Evolutionary conservation across 1,139 yeast species (phyloP), one percentile per base, ranked within the genome.

Genomic region (Blastobotrys niveus): DNA sequence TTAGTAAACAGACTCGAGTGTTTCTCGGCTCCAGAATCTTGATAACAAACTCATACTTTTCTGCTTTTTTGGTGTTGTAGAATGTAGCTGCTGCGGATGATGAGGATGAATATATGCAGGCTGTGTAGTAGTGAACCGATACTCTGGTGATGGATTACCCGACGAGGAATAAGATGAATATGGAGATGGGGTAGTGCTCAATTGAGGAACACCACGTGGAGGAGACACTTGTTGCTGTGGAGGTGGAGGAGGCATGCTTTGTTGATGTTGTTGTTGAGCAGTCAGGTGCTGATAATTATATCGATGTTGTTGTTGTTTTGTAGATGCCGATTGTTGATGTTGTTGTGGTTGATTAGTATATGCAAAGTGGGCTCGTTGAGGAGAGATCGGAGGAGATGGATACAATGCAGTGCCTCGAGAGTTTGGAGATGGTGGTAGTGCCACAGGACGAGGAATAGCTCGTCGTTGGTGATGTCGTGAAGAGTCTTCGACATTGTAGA

Each of bases 141-240:
- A 47, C 29, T 47, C 50, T n/a, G 50, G 50, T 21, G 50, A 47
- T 24, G 50, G 46, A 27, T 44, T 47, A 9, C 47, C 47, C 10
- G 45, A 40, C 12, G 44, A 41, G 15, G 43, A 43, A 20, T 41
- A 37, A 3, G 44, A 41, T 9, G 48, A 46, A 29, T 43, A 41
- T 21, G 50, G 50, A 17, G 50, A 47, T 14, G 50, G 45, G 15
- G 50, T 41, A 30, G 40, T 19, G 8, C 43, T 25, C 19, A 42
- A 38, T 30, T 42, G 47, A 32, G 43, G 45, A 32, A 32, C 32
- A n/a, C 43, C 21, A 17, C 38, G 22, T 17, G 47, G 40, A 18
- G 40, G 40, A 14, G 41, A 40, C 35, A 10, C 26, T 21, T 36
- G 49, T 15, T 45, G 38, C n/a, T n/a, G n/a, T n/a, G n/a, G n/a